Percentiles rank a stretch among this genome's conserved stretches.
These are phyloP conservation scores for Fraxinus sp. DNA, from an alignment of 305 asterid genomes.

Conservation along the genomic window DNA sequence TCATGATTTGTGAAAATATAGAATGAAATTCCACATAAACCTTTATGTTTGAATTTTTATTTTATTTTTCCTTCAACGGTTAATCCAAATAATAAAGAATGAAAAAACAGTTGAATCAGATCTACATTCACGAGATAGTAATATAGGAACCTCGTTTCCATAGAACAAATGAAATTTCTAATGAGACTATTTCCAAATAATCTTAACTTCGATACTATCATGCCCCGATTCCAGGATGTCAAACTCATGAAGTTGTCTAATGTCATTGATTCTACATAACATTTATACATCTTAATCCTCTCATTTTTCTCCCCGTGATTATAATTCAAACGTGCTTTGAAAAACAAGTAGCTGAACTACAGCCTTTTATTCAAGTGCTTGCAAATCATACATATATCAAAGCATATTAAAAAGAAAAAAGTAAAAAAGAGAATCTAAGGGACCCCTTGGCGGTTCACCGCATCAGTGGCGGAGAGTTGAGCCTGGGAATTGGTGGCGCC, in stretches of 20 bases:
- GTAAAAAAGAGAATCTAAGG: slow-evolving; percentile 24
- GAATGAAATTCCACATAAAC: too few relatives aligned
- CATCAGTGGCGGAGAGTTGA: slow-evolving; percentile 40
- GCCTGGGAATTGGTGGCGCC: slow-evolving; percentile 24
- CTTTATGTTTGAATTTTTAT: too few relatives aligned
- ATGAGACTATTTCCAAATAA: not conserved
- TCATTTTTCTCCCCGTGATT: not conserved
- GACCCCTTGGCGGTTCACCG: slow-evolving; percentile 45
- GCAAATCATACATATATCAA: not conserved
- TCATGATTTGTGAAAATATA: too few relatives aligned
- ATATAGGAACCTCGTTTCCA: too few relatives aligned
- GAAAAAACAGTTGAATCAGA: not conserved
- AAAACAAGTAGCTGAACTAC: not conserved
- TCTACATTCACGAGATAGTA: not conserved
- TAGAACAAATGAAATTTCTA: too few relatives aligned
- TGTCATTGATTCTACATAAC: not conserved
- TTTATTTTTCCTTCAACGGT: not conserved
- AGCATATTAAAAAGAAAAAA: not conserved
- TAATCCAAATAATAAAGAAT: not conserved
- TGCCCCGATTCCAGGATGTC: not conserved
- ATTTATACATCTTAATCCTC: not conserved
- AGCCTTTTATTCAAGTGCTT: not conserved
- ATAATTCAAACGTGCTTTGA: not conserved
- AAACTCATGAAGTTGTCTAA: not conserved
- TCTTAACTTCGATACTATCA: not conserved